Conservation (phyloP, 176 grass and related monocot species). For the Bromus sterilis region DNA sequence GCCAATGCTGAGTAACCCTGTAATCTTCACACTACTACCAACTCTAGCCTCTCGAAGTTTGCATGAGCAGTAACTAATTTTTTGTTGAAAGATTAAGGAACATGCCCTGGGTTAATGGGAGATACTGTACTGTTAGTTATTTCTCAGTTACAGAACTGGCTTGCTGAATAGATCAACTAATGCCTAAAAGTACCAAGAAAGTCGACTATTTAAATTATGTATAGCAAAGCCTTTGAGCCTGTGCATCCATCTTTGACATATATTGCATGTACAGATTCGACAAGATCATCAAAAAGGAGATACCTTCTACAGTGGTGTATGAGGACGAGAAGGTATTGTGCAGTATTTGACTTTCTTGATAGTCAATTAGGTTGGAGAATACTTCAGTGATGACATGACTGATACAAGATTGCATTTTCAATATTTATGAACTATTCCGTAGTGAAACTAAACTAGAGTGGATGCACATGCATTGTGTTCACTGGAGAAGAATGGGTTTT, state of each 20-base stretch:
- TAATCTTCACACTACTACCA: not conserved
- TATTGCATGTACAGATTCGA: constrained; percentile 80
- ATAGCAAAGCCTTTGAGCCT: not conserved
- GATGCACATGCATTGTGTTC: not conserved
- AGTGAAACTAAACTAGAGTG: not conserved
- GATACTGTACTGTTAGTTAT: not conserved
- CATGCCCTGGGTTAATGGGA: not conserved
- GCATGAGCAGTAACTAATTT: not conserved
- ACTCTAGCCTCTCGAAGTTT: not conserved
- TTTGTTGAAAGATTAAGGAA: not conserved
- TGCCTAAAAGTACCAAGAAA: not conserved
- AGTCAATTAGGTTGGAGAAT: not conserved
- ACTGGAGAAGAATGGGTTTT: not conserved
- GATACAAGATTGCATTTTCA: not conserved
- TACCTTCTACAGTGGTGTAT: constrained; percentile 78
- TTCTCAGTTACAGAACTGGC: not conserved
- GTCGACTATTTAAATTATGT: not conserved
- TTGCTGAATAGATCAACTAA: not conserved
- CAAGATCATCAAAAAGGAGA: constrained; percentile 93
- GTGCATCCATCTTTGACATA: constrained; percentile 4
- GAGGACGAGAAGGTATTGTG: constrained; percentile 79
- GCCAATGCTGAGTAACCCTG: not conserved
- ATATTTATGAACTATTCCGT: not conserved
- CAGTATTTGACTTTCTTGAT: not conserved
- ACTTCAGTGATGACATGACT: not conserved